Conservation (phyloP, 331 rosid genomes). For the Pyrus hybrid region DNA sequence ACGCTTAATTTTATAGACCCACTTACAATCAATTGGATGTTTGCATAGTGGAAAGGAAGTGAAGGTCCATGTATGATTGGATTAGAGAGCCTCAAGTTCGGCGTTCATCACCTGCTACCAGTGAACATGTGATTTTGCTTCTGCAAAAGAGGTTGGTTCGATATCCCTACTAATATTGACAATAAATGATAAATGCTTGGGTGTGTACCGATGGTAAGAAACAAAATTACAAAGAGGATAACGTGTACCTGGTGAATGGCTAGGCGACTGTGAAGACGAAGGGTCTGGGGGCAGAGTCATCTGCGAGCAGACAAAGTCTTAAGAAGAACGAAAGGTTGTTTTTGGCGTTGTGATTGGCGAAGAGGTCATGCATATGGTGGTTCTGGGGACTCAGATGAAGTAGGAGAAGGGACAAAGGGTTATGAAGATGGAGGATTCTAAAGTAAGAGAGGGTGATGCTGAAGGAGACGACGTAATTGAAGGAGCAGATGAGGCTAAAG, state of each 20-base stretch:
- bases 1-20: background rate
- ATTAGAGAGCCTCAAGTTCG: background rate
- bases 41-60: background rate
- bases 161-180: background rate
- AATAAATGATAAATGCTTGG: background rate
- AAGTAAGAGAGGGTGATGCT: background rate
- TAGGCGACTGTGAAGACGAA: background rate
- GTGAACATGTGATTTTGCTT: too few relatives aligned
- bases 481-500: background rate
- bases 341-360: too few relatives aligned
- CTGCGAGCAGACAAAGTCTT: too few relatives aligned
- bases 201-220: background rate
- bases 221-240: background rate
- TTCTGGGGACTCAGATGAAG: too few relatives aligned
- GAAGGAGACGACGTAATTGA: too few relatives aligned
- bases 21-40: background rate
- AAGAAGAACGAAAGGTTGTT: too few relatives aligned
- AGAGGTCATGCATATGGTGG: too few relatives aligned
- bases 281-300: background rate
- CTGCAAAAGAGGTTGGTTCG: background rate
- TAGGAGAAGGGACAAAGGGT: too few relatives aligned
- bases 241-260: background rate
- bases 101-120: background rate
- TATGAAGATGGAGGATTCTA: too few relatives aligned
- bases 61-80: background rate